A percentile compares a stretch with the other conserved stretches of the same genome.
Conservation (phyloP, 2,329 filamentous ascomycete genomes). For the Aspergillus clavatus region DNA sequence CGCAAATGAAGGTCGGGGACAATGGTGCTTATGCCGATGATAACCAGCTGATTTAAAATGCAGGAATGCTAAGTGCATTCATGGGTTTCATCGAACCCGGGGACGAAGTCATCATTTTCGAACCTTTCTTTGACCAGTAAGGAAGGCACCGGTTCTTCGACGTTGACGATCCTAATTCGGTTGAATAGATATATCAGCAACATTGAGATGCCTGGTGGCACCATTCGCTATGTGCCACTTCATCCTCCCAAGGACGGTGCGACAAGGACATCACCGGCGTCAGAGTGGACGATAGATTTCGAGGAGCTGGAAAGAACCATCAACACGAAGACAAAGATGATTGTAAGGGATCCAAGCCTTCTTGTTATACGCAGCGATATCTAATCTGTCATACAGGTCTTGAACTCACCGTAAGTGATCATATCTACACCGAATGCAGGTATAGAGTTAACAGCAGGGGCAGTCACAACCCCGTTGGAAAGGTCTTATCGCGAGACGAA, state of each 20-base stretch:
- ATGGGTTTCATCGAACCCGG: conserved; percentile 95
- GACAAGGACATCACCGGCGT: conserved; percentile 73
- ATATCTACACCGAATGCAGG: background rate
- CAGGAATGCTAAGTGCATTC: conserved; percentile 89
- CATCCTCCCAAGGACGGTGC: conserved; percentile 80
- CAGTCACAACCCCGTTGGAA: conserved; percentile 88
- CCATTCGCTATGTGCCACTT: conserved; percentile 91
- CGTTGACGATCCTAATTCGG: background rate
- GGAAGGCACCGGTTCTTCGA: conserved; percentile 17
- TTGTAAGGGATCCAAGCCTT: conserved; percentile 56
- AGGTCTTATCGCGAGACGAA: conserved; percentile 83
- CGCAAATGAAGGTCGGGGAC: conserved; percentile 44
- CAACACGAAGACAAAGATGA: conserved; percentile 87
- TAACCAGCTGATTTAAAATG: background rate
- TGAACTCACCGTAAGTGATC: conserved; percentile 47
- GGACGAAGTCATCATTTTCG: conserved; percentile 96
- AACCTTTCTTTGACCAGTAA: conserved; percentile 96
- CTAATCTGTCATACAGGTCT: conserved; percentile 30
- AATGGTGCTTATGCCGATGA: background rate
- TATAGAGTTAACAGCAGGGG: conserved; percentile 10
- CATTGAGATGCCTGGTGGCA: conserved; percentile 96
- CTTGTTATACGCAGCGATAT: background rate
- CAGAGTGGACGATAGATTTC: conserved; percentile 85
- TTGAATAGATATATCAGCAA: conserved; percentile 76
- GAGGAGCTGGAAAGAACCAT: conserved; percentile 75